Conservation (phyloP, 2,329 filamentous ascomycete species). For the Zymoseptoria tritici region DNA sequence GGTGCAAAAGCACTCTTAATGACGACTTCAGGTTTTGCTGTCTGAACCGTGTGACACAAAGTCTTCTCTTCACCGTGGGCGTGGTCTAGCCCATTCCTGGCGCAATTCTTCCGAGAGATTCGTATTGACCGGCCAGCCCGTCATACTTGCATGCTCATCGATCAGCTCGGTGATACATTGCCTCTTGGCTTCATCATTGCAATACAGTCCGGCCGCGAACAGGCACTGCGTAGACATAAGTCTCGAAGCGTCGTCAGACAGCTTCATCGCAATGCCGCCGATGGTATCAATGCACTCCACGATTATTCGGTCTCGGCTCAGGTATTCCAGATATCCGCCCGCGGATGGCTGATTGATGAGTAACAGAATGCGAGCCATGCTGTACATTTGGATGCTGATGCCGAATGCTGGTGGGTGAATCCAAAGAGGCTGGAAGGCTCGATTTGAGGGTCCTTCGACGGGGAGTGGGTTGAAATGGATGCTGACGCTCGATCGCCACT, state of each 20-base stretch:
- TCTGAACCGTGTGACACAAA: too few species aligned
- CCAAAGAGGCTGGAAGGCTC: slow-evolving; percentile 45
- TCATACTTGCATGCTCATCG: slow-evolving; percentile 31
- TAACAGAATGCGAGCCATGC: slow-evolving; percentile 47
- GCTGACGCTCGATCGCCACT: slow-evolving; percentile 44
- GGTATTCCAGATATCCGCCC: slow-evolving; percentile 44
- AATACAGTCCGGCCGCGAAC: slow-evolving; percentile 37
- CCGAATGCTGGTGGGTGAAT: slow-evolving; percentile 42
- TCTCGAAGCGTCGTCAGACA: slow-evolving; percentile 36
- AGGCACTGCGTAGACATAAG: slow-evolving; percentile 40
- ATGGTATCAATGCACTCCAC: slow-evolving; percentile 43
- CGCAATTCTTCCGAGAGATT: slow-evolving; percentile 23
- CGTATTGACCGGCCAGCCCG: slow-evolving; percentile 35
- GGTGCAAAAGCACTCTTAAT: too few species aligned
- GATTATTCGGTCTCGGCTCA: slow-evolving; percentile 38
- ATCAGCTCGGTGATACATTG: slow-evolving; percentile 34
- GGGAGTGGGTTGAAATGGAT: slow-evolving; percentile 40
- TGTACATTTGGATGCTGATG: slow-evolving; percentile 46
- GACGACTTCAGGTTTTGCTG: too few species aligned
- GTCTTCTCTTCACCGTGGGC: too few species aligned
- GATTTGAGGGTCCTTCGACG: slow-evolving; percentile 32
- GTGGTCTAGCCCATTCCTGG: slow-evolving; percentile 15
- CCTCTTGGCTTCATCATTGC: slow-evolving; percentile 33
- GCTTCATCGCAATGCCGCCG: slow-evolving; percentile 44
- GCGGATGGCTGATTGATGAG: slow-evolving; percentile 46